Conservation (phyloP, 169 alveolate genomes). For the Plasmodium adleri region DNA sequence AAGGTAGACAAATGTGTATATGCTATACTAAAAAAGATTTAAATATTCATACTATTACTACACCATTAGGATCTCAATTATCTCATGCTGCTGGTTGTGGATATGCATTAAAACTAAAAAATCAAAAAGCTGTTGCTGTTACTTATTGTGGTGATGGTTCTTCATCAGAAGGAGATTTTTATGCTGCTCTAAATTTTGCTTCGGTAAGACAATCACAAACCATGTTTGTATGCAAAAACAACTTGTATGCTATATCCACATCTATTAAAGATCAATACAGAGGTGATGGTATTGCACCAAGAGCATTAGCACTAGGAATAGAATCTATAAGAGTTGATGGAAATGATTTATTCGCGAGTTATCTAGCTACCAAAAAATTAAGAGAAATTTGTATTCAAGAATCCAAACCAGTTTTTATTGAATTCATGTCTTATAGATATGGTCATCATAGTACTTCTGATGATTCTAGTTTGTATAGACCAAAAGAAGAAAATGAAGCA, state of each 20-base stretch:
- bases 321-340: conserved; percentile 93
- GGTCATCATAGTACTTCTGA: conserved; percentile 98
- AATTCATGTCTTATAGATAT: conserved; percentile 95
- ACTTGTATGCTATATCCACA: conserved; percentile 96
- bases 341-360: conserved; percentile 95
- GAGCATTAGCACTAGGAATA: conserved; percentile 96
- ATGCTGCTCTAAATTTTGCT: conserved; percentile 96
- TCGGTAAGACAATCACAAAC: conserved; percentile 94
- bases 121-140: conserved; percentile 91
- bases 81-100: conserved; percentile 98
- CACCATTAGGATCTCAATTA: conserved; percentile 95
- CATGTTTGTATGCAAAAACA: conserved; percentile 96
- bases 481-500: conserved; percentile 90
- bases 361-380: conserved; percentile 91
- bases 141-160: conserved; percentile 98
- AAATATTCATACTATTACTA: conserved; percentile 93
- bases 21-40: conserved; percentile 91
- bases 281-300: conserved; percentile 96
- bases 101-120: conserved; percentile 91
- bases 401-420: conserved; percentile 92
- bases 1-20: conserved; percentile 98
- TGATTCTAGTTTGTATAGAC: conserved; percentile 93
- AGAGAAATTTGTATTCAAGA: conserved; percentile 90
- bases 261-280: conserved; percentile 94
- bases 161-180: conserved; percentile 97